phyloP scores from a whole-genome alignment of 352 stramenopile species.

The Nannochloropsis limnetica region DNA sequence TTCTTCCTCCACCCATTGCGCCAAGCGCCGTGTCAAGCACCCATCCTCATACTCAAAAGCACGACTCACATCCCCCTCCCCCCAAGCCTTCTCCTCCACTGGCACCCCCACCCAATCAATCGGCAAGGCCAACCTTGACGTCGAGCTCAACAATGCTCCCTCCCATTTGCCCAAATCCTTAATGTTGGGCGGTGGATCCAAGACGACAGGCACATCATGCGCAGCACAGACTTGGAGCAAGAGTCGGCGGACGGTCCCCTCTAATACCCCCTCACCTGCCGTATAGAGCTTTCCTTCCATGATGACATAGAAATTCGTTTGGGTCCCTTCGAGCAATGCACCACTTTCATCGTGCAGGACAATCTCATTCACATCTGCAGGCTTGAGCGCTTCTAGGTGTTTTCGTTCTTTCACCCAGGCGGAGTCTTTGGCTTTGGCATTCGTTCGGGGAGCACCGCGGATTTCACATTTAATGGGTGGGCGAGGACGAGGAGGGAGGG shows the following conservation, averaged over 20 bases:
- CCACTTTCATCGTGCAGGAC: slow-evolving; percentile 1
- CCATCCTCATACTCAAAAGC: slow-evolving; percentile 23
- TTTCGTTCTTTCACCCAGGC: slow-evolving; percentile 25
- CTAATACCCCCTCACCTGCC: slow-evolving; percentile 36
- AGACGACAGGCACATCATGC: slow-evolving; percentile 34
- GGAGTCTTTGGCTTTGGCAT: slow-evolving; percentile 41
- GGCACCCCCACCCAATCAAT: slow-evolving; percentile 37
- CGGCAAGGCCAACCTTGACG: slow-evolving; percentile 37
- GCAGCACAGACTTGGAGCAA: slow-evolving; percentile 39
- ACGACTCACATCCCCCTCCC: slow-evolving; percentile 19
- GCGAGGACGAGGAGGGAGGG: slow-evolving; percentile 18
- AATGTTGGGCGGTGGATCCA: not conserved
- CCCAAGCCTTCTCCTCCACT: not conserved
- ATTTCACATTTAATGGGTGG: slow-evolving; percentile 37
- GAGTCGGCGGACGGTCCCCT: slow-evolving; percentile 40
- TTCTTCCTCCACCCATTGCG: slow-evolving; percentile 1
- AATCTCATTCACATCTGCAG: not conserved
- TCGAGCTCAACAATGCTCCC: slow-evolving; percentile 34
- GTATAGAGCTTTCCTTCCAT: slow-evolving; percentile 32
- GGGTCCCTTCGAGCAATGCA: slow-evolving; percentile 25
- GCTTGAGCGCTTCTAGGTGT: slow-evolving; percentile 29
- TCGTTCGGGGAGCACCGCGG: slow-evolving; percentile 29
- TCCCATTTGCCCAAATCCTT: slow-evolving; percentile 35
- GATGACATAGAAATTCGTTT: slow-evolving; percentile 40
- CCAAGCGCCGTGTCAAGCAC: slow-evolving; percentile 28